Conservation (phyloP, 1,284 basidiomycete genomes). For the Sanghuangporus baumii region DNA sequence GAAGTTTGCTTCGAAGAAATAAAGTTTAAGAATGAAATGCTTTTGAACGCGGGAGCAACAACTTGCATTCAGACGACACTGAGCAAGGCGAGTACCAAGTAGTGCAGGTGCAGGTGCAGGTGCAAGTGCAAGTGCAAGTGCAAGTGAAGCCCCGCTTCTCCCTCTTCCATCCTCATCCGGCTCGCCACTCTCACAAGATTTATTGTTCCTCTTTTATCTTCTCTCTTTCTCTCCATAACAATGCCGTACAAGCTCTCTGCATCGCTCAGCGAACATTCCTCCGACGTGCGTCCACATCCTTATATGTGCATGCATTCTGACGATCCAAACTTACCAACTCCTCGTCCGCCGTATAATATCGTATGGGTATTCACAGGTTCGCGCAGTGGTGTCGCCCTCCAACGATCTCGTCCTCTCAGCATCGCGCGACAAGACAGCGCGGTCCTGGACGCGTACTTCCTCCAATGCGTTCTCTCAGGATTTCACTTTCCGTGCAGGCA, state of each 20-base stretch:
- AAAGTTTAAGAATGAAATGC: too few relatives aligned
- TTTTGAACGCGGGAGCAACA: too few relatives aligned
- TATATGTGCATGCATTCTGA: neutral
- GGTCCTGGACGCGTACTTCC: constrained; percentile 70
- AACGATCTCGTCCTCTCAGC: constrained; percentile 76
- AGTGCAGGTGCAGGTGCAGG: neutral
- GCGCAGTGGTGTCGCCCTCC: constrained; percentile 64
- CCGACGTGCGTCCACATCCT: constrained; percentile 53
- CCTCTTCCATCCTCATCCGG: neutral
- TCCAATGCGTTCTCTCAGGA: constrained; percentile 46
- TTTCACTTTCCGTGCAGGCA: constrained; percentile 58
- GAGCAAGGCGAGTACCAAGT: neutral
- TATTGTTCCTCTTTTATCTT: constrained; percentile 4
- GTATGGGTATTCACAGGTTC: constrained; percentile 47
- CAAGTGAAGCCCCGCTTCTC: neutral
- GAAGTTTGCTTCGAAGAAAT: too few relatives aligned
- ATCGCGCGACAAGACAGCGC: constrained; percentile 86
- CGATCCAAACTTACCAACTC: constrained; percentile 14
- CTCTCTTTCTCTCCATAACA: constrained; percentile 12
- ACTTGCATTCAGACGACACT: neutral
- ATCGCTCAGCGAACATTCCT: constrained; percentile 62
- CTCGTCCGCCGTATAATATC: constrained; percentile 18
- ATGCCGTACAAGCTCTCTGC: constrained; percentile 87
- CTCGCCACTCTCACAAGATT: neutral
- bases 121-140: neutral